phyloP scores from a whole-genome alignment of 2,329 filamentous ascomycete species.

The Tolypocladium ophioglossoides region DNA sequence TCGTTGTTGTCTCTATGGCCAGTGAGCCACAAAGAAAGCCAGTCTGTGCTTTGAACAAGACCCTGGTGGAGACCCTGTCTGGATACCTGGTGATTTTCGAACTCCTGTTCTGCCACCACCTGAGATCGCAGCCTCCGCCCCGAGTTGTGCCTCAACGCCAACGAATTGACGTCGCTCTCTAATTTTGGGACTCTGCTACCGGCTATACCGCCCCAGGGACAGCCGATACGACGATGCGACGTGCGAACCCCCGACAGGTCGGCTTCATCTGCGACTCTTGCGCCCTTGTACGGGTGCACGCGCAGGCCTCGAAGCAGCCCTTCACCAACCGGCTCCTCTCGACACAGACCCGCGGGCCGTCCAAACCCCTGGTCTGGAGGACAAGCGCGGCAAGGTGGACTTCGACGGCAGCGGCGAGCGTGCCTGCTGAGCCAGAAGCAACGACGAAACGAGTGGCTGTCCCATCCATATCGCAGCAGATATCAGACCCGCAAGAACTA shows the following conservation, averaged over 20 bases:
- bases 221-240: conserved; percentile 22
- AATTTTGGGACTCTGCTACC: neutral
- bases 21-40: neutral
- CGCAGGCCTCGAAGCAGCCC: conserved; percentile 11
- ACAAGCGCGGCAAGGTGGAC: conserved; percentile 14
- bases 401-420: conserved; percentile 11
- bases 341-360: conserved; percentile 6
- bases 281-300: conserved; percentile 20
- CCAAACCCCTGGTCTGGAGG: conserved; percentile 3
- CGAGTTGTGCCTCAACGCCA: neutral
- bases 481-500: conserved; percentile 28
- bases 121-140: neutral
- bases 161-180: neutral
- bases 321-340: conserved; percentile 14
- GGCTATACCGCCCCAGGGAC: neutral
- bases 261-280: conserved; percentile 34
- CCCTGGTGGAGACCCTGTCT: neutral
- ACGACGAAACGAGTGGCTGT: conserved; percentile 6
- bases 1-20: neutral
- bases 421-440: conserved; percentile 2
- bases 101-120: neutral
- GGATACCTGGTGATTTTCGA: neutral
- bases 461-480: conserved; percentile 12
- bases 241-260: conserved; percentile 18
- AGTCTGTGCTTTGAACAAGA: neutral